Percentiles rank a stretch among this genome's conserved stretches.
These are phyloP conservation scores for Xylariaceae sp. DNA, from an alignment of 2,329 filamentous ascomycete genomes.

Conservation along the genomic window DNA sequence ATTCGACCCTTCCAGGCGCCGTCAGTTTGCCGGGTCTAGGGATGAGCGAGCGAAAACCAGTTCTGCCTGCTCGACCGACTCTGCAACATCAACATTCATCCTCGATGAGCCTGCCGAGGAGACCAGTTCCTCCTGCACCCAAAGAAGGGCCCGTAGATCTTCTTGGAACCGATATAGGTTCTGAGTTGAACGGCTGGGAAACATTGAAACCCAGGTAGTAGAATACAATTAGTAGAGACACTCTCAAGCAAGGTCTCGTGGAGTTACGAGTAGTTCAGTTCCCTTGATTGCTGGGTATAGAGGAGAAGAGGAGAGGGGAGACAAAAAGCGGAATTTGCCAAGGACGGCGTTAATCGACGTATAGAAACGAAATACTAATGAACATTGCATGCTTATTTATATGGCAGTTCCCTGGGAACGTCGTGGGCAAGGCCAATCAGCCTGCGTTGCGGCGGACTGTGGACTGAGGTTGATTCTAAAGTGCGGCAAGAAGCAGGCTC, in stretches of 20 bases:
- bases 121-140: slow-evolving; percentile 29
- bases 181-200: slow-evolving; percentile 50
- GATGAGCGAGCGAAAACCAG: slow-evolving; percentile 28
- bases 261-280: too few species aligned
- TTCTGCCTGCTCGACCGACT: slow-evolving; percentile 26
- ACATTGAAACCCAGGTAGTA: slow-evolving; percentile 45
- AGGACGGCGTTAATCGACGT: not conserved
- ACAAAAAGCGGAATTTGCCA: too few species aligned
- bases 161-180: slow-evolving; percentile 41
- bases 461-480: not conserved
- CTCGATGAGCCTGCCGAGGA: slow-evolving; percentile 23
- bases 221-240: not conserved
- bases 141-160: slow-evolving; percentile 40
- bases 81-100: slow-evolving; percentile 17
- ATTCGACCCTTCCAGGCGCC: slow-evolving; percentile 16
- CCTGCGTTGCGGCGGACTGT: not conserved
- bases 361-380: slow-evolving; percentile 2
- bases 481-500: not conserved
- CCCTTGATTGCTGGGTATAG: not conserved
- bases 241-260: too few species aligned
- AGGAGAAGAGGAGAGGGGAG: not conserved
- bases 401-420: not conserved
- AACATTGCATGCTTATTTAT: not conserved
- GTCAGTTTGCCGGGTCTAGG: slow-evolving; percentile 29
- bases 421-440: not conserved